Conservation (phyloP, 2,329 filamentous ascomycete species). For the Ophioceras dolichostomum region DNA sequence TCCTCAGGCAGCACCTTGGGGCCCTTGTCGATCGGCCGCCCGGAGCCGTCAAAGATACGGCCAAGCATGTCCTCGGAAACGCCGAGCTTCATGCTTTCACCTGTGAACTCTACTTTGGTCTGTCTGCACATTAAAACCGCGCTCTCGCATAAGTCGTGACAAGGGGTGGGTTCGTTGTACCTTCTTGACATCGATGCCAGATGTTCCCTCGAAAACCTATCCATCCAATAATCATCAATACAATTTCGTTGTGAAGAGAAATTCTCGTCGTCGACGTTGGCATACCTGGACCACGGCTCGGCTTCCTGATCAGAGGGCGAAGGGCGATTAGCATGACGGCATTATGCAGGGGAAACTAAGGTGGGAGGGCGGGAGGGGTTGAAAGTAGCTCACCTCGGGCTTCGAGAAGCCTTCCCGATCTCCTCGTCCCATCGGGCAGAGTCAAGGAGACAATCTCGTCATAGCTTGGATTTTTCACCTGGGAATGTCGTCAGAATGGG, state of each 20-base stretch:
- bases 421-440: constrained; percentile 85
- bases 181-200: constrained; percentile 99
- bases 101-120: constrained; percentile 96
- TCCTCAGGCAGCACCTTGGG: constrained; percentile 97
- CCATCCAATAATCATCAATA: too few species aligned
- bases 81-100: constrained; percentile 93
- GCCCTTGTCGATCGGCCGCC: constrained; percentile 96
- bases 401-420: constrained; percentile 92
- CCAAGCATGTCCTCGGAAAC: constrained; percentile 99
- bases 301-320: too few species aligned
- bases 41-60: constrained; percentile 96
- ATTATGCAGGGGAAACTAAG: too few species aligned
- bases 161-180: constrained; percentile 28
- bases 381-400: constrained; percentile 61
- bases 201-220: constrained; percentile 93
- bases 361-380: neutral
- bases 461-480: constrained; percentile 96
- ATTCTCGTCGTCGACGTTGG: too few species aligned
- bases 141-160: neutral
- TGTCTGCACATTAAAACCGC: constrained; percentile 22
- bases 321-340: too few species aligned
- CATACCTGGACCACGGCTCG: constrained; percentile 87
- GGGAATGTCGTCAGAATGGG: constrained; percentile 12
- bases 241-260: too few species aligned
- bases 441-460: constrained; percentile 97